Evolutionary conservation across 371 early-diverging fungal species (phyloP).

Genomic region (Coemansia linderi): DNA sequence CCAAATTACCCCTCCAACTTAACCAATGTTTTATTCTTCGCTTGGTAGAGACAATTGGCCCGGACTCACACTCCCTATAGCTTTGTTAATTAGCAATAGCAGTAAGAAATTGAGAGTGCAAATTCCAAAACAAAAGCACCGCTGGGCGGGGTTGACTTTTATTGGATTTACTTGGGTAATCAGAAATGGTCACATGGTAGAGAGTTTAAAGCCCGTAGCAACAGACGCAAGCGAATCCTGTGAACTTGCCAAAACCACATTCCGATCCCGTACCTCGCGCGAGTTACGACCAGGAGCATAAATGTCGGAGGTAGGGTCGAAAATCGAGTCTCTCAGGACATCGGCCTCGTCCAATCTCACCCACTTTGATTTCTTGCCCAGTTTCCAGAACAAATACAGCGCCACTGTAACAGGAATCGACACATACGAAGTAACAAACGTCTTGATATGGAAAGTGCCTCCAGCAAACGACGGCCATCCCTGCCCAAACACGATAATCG

Average conservation of each 20-base stretch:
- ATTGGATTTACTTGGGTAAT: no score
- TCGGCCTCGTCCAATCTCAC: slow-evolving; percentile 53
- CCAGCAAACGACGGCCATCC: slow-evolving; percentile 24
- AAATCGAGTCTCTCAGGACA: slow-evolving; percentile 39
- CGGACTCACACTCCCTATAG: no score
- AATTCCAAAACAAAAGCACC: no score
- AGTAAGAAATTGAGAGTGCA: no score
- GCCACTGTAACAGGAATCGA: slow-evolving; percentile 56
- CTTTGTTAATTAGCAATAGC: no score
- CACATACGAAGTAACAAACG: slow-evolving; percentile 46
- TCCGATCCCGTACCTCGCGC: neutral
- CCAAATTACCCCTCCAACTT: no score
- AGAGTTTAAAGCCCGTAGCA: neutral
- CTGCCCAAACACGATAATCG: slow-evolving; percentile 57
- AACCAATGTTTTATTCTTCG: no score
- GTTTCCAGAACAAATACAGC: slow-evolving; percentile 51
- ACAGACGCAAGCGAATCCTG: neutral
- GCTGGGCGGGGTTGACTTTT: no score
- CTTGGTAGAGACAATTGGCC: no score
- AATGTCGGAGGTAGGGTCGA: slow-evolving; percentile 20
- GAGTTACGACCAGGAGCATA: slow-evolving; percentile 11
- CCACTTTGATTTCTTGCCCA: slow-evolving; percentile 38
- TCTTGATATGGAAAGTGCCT: slow-evolving; percentile 31
- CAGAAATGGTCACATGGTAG: neutral
- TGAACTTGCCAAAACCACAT: neutral